A percentile compares a stretch with the other conserved stretches of the same genome.
Evolutionary conservation across 176 grass and related monocot genomes (phyloP).

Genomic region (Lolium perenne): DNA sequence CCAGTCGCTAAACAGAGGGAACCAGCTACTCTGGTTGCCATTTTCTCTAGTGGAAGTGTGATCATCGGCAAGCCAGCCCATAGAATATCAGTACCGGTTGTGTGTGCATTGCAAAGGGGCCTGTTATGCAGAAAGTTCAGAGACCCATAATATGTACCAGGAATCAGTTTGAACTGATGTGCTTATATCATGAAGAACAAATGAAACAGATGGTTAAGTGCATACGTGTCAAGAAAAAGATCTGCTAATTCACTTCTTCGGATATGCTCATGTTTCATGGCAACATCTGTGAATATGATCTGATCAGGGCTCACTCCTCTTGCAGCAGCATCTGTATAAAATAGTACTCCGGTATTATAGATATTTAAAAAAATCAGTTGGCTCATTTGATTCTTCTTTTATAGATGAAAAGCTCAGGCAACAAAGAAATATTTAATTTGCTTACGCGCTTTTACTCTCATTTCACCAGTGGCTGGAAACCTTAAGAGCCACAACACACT

Average conservation of each 20-base stretch:
- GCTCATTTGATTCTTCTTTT: slow-evolving; percentile 16
- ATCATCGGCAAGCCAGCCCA: slow-evolving; percentile 33
- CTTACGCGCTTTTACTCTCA: slow-evolving; percentile 32
- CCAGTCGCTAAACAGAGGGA: slow-evolving; percentile 33
- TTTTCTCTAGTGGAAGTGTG: slow-evolving; percentile 33
- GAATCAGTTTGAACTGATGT: neutral
- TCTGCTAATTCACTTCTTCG: slow-evolving; percentile 36
- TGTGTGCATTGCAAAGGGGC: slow-evolving; percentile 36
- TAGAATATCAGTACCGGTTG: slow-evolving; percentile 29
- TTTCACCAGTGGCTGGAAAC: slow-evolving; percentile 36
- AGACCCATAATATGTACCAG: neutral
- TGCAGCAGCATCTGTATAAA: slow-evolving; percentile 30
- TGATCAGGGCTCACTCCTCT: slow-evolving; percentile 22
- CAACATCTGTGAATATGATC: slow-evolving; percentile 34
- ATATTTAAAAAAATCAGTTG: neutral
- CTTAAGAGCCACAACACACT: slow-evolving; percentile 30
- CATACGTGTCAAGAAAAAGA: slow-evolving; percentile 36
- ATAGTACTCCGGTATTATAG: neutral
- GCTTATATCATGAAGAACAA: slow-evolving; percentile 16
- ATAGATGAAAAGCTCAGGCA: slow-evolving; percentile 16
- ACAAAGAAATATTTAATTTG: slow-evolving; percentile 18
- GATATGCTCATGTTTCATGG: slow-evolving; percentile 29
- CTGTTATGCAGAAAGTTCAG: neutral
- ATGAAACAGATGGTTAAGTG: neutral
- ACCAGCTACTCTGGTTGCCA: slow-evolving; percentile 38